Base-by-base conservation (phyloP, 2,329 filamentous ascomycete species). In the Sporothrix euskadiensis region DNA sequence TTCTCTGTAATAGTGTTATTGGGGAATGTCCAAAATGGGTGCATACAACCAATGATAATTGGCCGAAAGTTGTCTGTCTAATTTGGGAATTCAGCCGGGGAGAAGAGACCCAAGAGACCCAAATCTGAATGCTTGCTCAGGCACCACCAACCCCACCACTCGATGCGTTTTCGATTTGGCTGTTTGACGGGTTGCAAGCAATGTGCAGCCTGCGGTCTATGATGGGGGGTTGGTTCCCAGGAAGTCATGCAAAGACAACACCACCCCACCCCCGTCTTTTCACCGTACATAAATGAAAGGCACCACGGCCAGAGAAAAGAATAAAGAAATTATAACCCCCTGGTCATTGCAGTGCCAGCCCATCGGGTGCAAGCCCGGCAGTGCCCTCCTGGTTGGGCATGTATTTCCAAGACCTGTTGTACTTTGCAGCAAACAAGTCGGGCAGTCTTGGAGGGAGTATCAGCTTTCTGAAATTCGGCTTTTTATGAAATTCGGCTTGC, bases 251-350 rank as follows among this genome's bases (percentile, higher is more conserved):
- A 57, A 44, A 9, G 59, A 57, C 52, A 68, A 65, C 52, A 49
- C 32, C 52, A 52, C 49, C 54, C 22, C 56, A 71, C 57, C 26
- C 26, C 66, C 74, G 61, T 63, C 44, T 59, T 66, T 56, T n/a
- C n/a, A 35, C 54, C 52, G 35, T 12, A 49, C 12, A 32, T 54
- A 35, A 39, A 75, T 75, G 75, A 75, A 76, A 76, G 74, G 75
- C 75, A 75, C 74, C 74, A 44, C 57, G 49, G 44, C 7, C 65
- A 47, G 16, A 52, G 71, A 22, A 16, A 47, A 7, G 56, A 49
- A 73, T 26, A 30, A 32, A 57, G 5, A 56, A 71, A 56, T 16
- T 47, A 10, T 44, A n/a, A 71, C 75, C 71, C 63, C 70, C 63
- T 26, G n/a, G 54, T 19, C 32, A 30, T 14, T 41, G 56, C 57